Base-by-base conservation (phyloP, 306 rosid species). In the Morella rubra region DNA sequence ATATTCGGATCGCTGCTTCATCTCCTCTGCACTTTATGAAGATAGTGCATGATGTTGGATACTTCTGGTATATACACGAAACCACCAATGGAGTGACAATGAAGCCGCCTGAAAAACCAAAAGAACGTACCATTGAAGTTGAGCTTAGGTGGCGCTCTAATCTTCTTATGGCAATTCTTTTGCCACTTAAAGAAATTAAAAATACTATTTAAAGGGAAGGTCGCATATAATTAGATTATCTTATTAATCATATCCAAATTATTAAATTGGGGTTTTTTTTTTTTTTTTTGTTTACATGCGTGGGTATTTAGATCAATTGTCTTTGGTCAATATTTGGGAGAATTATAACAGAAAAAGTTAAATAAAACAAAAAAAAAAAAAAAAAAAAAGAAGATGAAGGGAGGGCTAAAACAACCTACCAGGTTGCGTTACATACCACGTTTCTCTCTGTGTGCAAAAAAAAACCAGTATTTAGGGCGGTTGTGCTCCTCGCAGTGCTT, bases 381-480 rank as follows among this genome's bases (percentile, higher is more conserved):
- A n/a, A n/a, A n/a, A n/a, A n/a, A n/a, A n/a, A n/a, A n/a, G n/a
- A n/a, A n/a, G n/a, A n/a, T n/a, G 51, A 3, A 5, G 14, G 0
- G 52, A 42, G 45, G 65, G 72, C 72, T 58, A 73, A 90, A 79
- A 85, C 75, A 85, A 82, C 85, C 79, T 60, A 84, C 81, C 71
- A 56, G 78, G 96, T 86, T 91, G 82, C 87, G 94, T 91, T 91
- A 80, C 81, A 73, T 84, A 71, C 87, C 95, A 94, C 98, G 97
- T 89, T 90, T 91, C 91, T 90, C 45, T 79, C 80, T 76, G 74
- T 64, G 37, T 24, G 1, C 76, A n/a, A n/a, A n/a, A n/a, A 54
- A 76, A 77, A 72, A 42, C 81, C 81, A 78, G 87, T 91, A 89
- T 87, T 90, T 88, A 88, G 85, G 86, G 82, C 47, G 76, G 62